Evolutionary conservation across 2,329 filamentous ascomycete genomes (phyloP), one percentile per base, ranked within the genome.

Genomic region (Aspergillus carbonarius): DNA sequence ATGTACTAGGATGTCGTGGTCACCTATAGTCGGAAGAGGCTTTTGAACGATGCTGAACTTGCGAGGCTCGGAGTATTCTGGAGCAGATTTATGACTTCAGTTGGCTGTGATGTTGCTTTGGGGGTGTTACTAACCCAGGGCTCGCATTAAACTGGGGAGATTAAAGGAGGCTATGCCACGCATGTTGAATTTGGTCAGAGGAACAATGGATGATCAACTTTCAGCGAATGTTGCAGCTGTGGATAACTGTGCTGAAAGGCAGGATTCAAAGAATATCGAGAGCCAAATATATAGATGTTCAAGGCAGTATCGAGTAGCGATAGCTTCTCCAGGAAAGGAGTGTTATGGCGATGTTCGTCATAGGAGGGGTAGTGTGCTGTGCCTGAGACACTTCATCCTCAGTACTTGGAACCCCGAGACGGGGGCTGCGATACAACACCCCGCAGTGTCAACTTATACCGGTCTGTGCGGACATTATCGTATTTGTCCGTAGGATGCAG

Each of bases 31-130:
- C 17, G 86, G 86, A 6, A 88, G 81, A 63, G 86, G 84, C 35
- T 88, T 82, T 9, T 84, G 77, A 63, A 88, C 85, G 59, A 88
- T 81, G 63, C 79, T 79, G 74, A 82, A 87, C 57, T 83, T 79
- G 70, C 85, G 78, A 46, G 85, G 85, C 79, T 86, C 83, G 73
- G 84, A 82, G 76, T 87, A 87, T 5, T 47, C 42, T 47, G 23
- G n/a, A 7, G 17, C 7, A 2, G 10, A n/a, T 10, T 7, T 27
- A 3, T 42, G 2, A 27, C 4, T 2, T 8, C 30, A 23, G 8
- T 47, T 25, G 12, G 7, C 23, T 13, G 20, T 8, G 2, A n/a
- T 17, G 12, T 15, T 39, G 5, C 13, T 15, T 0, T n/a, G 27
- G 13, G 23, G 3, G 23, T 10, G 8, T 10, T 8, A 30, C 42